Conservation (phyloP, 164 flowering plant genomes). For the Euptelea pleiosperma region DNA sequence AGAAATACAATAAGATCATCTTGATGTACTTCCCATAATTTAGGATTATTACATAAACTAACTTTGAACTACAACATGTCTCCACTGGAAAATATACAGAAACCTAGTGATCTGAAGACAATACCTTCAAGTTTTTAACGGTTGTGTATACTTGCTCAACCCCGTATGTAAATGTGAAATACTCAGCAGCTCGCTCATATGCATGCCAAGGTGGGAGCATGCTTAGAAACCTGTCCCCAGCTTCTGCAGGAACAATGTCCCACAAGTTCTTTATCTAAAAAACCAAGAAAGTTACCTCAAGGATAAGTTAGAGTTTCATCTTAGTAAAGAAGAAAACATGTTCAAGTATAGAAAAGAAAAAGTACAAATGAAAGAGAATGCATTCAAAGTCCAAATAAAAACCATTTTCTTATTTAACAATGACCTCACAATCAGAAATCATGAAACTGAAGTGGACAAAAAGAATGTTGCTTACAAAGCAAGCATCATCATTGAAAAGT, state of each 20-base stretch:
- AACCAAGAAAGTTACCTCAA: conserved; percentile 1
- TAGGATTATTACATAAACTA: too few relatives aligned
- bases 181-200: conserved; percentile 88
- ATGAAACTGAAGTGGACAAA: neutral
- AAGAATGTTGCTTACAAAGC: neutral
- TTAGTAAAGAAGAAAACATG: neutral
- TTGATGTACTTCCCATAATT: too few relatives aligned
- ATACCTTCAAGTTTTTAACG: conserved; percentile 75
- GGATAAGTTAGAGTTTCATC: neutral
- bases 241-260: conserved; percentile 72
- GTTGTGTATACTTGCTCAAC: conserved; percentile 83
- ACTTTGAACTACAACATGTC: too few relatives aligned
- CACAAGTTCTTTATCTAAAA: conserved; percentile 60
- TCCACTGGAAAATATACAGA: neutral
- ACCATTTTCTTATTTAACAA: too few relatives aligned
- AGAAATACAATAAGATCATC: neutral
- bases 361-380: neutral
- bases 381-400: neutral
- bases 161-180: conserved; percentile 73
- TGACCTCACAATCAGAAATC: too few relatives aligned
- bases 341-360: neutral
- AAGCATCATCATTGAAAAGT: too few relatives aligned
- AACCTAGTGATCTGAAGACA: conserved; percentile 1
- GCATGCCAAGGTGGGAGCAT: conserved; percentile 99
- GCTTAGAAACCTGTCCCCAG: conserved; percentile 82